Conservation (phyloP, 306 rosid genomes). For the Ammopiptanthus mongolicus region DNA sequence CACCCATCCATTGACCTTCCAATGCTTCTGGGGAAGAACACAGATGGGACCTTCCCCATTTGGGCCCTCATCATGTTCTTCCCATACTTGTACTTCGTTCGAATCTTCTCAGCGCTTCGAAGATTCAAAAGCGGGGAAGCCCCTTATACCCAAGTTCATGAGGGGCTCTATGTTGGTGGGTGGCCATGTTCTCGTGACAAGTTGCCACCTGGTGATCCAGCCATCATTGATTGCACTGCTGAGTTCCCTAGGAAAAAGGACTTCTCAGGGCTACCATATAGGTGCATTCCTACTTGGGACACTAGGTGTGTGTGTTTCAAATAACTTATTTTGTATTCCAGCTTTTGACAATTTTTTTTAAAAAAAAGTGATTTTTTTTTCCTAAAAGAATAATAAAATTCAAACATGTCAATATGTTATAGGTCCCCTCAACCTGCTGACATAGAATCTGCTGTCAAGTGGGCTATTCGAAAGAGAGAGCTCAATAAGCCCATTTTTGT, state of each 20-base stretch:
- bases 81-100: conserved; percentile 71
- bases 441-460: conserved; percentile 71
- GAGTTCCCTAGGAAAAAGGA: conserved; percentile 65
- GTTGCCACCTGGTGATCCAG: conserved; percentile 81
- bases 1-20: conserved; percentile 74
- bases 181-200: conserved; percentile 73
- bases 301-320: conserved; percentile 28
- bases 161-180: conserved; percentile 78
- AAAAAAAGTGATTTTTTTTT: background rate
- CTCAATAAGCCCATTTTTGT: conserved; percentile 65
- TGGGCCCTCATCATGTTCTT: conserved; percentile 54
- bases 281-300: conserved; percentile 88
- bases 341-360: no score
- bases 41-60: conserved; percentile 74
- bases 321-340: no score
- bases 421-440: conserved; percentile 63
- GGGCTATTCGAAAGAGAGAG: conserved; percentile 70
- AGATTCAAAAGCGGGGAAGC: conserved; percentile 59
- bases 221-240: conserved; percentile 82
- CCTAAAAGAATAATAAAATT: no score
- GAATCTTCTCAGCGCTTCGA: conserved; percentile 55
- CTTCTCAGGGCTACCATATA: conserved; percentile 44
- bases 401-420: background rate
- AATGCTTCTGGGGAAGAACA: conserved; percentile 56
- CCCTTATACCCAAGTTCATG: conserved; percentile 48